phyloP scores from a whole-genome alignment of 768 basidiomycete genomes.

The Mycena polygramma region DNA sequence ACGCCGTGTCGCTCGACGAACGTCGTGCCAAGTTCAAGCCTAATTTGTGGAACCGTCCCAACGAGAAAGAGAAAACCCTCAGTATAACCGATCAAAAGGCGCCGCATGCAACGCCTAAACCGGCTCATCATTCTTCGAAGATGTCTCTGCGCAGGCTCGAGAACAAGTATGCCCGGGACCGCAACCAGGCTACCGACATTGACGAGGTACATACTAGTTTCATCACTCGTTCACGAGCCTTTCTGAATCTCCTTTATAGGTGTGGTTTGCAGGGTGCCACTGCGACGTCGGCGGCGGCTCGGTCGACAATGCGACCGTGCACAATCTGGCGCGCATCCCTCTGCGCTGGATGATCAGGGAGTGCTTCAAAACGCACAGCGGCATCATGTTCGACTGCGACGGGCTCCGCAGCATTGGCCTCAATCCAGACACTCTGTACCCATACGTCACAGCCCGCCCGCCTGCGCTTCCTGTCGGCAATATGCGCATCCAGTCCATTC shows the following conservation, averaged over 20 bases:
- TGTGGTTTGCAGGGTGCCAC: constrained; percentile 46
- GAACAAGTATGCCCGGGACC: constrained; percentile 42
- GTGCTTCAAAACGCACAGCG: constrained; percentile 55
- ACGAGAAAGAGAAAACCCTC: constrained; percentile 47
- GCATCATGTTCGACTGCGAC: constrained; percentile 57
- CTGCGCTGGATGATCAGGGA: constrained; percentile 72
- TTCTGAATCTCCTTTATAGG: not conserved
- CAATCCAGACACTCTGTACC: constrained; percentile 52
- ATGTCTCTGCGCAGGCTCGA: constrained; percentile 39
- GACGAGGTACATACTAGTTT: constrained; percentile 47
- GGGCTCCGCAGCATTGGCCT: constrained; percentile 52
- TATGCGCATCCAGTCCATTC: constrained; percentile 41
- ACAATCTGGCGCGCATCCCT: constrained; percentile 66
- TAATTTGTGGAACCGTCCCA: constrained; percentile 54
- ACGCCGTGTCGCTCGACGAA: constrained; percentile 69
- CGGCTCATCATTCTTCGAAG: constrained; percentile 17
- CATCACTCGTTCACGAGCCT: constrained; percentile 51
- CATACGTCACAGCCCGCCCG: constrained; percentile 54
- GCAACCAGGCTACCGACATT: constrained; percentile 50
- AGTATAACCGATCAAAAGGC: constrained; percentile 37
- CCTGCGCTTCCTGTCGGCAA: constrained; percentile 49
- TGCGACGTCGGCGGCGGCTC: constrained; percentile 54
- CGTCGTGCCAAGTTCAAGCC: constrained; percentile 65
- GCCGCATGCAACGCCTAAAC: constrained; percentile 2
- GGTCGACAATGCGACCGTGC: constrained; percentile 39